Base-by-base conservation (phyloP, 2,329 filamentous ascomycete species). In the Stachybotrys echinatus region DNA sequence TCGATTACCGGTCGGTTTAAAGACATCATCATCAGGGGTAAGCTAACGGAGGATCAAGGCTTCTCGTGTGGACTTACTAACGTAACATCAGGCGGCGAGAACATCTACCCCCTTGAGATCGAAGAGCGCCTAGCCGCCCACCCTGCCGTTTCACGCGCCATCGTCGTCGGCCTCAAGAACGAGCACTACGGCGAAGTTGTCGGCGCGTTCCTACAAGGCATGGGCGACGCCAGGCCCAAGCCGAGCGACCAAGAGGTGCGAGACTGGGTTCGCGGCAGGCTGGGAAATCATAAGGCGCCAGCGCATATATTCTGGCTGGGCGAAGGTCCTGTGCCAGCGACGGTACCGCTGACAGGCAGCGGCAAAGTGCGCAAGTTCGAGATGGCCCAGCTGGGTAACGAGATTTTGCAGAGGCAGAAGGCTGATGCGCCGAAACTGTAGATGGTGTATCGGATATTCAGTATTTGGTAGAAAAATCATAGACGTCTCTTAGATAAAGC, bases 231-330 rank as follows among this genome's bases (percentile, higher is more conserved):
- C 38, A 56, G 57, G 42, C 54, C 51, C 57, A 66, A 68, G 48
- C 81, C 77, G 1, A 65, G 66, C 0, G 75, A 77, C 46, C 72
- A 76, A 5, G 79, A 84, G 53, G 63, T 88, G n/a, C 72, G 77
- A 17, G 74, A 77, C 42, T 88, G 84, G 84, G 82, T 83, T 2
- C 74, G 80, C 47, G 69, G 79, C 56, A 76, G 73, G 34, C 73
- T 88, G 6, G 84, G 84, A 1, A 72, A 77, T 37, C 84, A 88
- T 62, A 88, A 88, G 69, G 83, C 85, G 4, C 88, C 88, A 0
- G 73, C 80, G 8, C 79, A 90, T 64, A 65, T 92, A n/a, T 91
- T 91, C 62, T 89, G 87, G 79, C 75, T 92, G 22, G 88, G 88
- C 0, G 71, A 80, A 55, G 76, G 76, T 43, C 79, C 76, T 12